Evolutionary conservation across 2,329 filamentous ascomycete species (phyloP).

Genomic region (Myriosclerotinia duriaeana): DNA sequence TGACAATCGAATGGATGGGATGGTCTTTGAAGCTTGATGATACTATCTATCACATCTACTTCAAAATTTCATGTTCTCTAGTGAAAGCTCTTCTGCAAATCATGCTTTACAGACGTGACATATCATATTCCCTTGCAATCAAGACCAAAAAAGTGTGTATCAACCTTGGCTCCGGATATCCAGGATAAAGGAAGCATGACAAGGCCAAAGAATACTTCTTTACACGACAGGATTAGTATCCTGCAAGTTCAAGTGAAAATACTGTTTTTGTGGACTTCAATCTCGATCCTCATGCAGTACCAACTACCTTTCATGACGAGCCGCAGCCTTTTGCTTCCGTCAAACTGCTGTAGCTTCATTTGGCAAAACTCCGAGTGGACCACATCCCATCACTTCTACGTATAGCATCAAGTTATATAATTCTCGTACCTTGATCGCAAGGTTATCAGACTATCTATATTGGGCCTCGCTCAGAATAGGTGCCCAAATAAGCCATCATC

Average conservation of each 20-base stretch:
- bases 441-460: conserved; percentile 9
- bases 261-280: neutral
- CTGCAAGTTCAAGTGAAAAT: neutral
- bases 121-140: neutral
- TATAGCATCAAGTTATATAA: conserved; percentile 30
- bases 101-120: neutral
- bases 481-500: conserved; percentile 6
- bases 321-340: neutral
- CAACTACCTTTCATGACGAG: neutral
- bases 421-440: conserved; percentile 28
- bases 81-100: neutral
- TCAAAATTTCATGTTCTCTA: neutral
- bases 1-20: neutral
- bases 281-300: neutral
- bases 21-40: neutral
- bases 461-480: conserved; percentile 26
- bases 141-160: neutral
- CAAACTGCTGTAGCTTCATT: conserved; percentile 10
- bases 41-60: neutral
- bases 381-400: neutral
- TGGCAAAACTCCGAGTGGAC: conserved; percentile 26
- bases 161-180: neutral
- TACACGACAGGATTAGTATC: neutral
- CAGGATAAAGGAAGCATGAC: neutral
- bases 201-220: neutral